These are phyloP conservation scores for Rickenella mellea DNA, from an alignment of 768 basidiomycete genomes.

Conservation along the genomic window DNA sequence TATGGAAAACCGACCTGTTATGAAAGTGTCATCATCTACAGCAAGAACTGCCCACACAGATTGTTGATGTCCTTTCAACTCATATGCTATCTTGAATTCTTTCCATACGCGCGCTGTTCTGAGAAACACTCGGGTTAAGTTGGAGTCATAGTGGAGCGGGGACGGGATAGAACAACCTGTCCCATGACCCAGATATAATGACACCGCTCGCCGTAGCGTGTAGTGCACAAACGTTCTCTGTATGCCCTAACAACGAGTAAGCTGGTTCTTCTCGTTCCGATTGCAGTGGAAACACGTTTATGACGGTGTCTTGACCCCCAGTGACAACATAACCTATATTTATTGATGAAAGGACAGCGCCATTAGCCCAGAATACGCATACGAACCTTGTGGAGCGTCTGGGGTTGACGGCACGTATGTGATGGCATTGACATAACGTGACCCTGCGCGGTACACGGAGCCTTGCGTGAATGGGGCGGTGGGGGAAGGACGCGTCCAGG, in stretches of 20 bases:
- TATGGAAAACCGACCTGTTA: slow-evolving; percentile 58
- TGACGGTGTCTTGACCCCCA: slow-evolving; percentile 81
- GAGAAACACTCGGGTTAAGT: slow-evolving; percentile 3
- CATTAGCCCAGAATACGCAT: slow-evolving; percentile 4
- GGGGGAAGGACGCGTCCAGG: slow-evolving; percentile 57
- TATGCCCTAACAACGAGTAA: slow-evolving; percentile 81
- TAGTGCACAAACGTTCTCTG: slow-evolving; percentile 83
- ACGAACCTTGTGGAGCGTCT: slow-evolving; percentile 61
- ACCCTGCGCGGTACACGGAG: slow-evolving; percentile 50
- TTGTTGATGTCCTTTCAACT: slow-evolving; percentile 78
- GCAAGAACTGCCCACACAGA: slow-evolving; percentile 91
- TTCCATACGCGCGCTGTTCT: slow-evolving; percentile 96
- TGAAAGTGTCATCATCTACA: slow-evolving; percentile 61
- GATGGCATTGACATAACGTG: slow-evolving; percentile 75
- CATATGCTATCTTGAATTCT: slow-evolving; percentile 59
- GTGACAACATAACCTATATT: slow-evolving; percentile 69
- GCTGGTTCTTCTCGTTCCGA: slow-evolving; percentile 59
- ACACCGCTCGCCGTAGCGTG: slow-evolving; percentile 58
- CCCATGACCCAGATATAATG: slow-evolving; percentile 95
- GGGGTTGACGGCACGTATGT: slow-evolving; percentile 64
- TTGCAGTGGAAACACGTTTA: slow-evolving; percentile 73
- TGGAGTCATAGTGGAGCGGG: not conserved
- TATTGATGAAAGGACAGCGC: not conserved
- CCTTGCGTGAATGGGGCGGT: slow-evolving; percentile 43
- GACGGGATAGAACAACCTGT: slow-evolving; percentile 48